Conservation (phyloP, 1,284 basidiomycete species). For the Boletus putidus region DNA sequence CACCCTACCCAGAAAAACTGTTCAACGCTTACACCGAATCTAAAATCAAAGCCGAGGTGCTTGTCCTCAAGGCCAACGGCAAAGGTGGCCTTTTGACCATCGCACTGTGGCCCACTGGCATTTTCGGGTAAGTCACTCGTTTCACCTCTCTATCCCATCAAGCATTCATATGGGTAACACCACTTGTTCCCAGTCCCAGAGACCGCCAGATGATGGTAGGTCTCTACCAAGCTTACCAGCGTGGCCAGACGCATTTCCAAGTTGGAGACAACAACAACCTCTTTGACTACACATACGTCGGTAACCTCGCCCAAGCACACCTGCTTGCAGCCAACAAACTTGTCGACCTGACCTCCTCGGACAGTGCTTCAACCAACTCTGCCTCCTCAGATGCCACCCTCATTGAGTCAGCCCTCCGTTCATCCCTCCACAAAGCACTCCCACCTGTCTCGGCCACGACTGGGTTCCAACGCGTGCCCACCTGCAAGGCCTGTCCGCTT, state of each 20-base stretch:
- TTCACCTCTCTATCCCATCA: neutral
- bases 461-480: slow-evolving; percentile 66
- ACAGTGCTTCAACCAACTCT: slow-evolving; percentile 10
- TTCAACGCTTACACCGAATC: slow-evolving; percentile 96
- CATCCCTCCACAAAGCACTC: slow-evolving; percentile 56
- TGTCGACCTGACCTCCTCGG: slow-evolving; percentile 39
- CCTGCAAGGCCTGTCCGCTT: slow-evolving; percentile 73
- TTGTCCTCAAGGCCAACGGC: slow-evolving; percentile 86
- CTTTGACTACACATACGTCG: slow-evolving; percentile 98
- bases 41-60: slow-evolving; percentile 89
- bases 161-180: neutral
- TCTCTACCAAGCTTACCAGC: slow-evolving; percentile 78
- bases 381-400: slow-evolving; percentile 24
- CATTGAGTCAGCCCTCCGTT: slow-evolving; percentile 19
- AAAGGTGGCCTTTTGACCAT: slow-evolving; percentile 83
- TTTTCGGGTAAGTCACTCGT: slow-evolving; percentile 78
- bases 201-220: slow-evolving; percentile 88
- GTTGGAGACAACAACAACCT: slow-evolving; percentile 93
- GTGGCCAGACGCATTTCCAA: slow-evolving; percentile 88
- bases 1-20: slow-evolving; percentile 71
- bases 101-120: slow-evolving; percentile 91
- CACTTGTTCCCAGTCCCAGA: slow-evolving; percentile 62
- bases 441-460: slow-evolving; percentile 64
- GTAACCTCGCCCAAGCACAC: slow-evolving; percentile 94
- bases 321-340: slow-evolving; percentile 91